Evolutionary conservation across 768 basidiomycete genomes (phyloP), one percentile per base, ranked within the genome.

Genomic region (Roridomyces roridus): DNA sequence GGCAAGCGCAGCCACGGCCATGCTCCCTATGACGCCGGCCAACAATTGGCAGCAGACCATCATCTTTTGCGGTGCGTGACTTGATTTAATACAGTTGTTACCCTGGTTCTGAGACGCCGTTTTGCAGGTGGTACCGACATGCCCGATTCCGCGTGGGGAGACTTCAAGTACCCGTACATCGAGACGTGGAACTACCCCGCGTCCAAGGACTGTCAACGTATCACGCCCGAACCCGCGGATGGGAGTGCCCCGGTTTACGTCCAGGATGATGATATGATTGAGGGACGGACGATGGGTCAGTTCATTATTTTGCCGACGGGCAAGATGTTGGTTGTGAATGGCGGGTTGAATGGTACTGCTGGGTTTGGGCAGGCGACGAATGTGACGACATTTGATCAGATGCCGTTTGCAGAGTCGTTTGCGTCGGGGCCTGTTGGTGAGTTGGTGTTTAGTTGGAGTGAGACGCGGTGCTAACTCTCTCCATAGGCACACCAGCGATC

Each of bases 221-320:
- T 98, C 65, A 94, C 89, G 0, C 95, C 96, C 0, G 94, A 96
- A 68, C 92, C 92, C 43, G 70, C 69, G 5, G 88, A 89, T 50
- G 89, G 88, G 6, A 85, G 87, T 3, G 29, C 78, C 0, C 78
- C 86, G 0, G 71, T 60, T 0, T 92, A 91, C 68, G 72, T 77
- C 6, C 81, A 89, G 62, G 93, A 94, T 57, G 94, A 96, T 60
- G 72, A 85, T 55, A 84, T 95, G 80, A 76, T 84, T 8, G 80
- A 86, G 55, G 86, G 87, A 0, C 83, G 94, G n/a, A 91, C 91
- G 26, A 98, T 98, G 95, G 92, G 94, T 11, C 91, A 94, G 68
- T 94, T 96, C 68, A 87, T 96, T 72, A 80, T 82, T 25, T 86
- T 97, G 5, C 86, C 94, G 0, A 85, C 91, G 46, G 89, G 87